phyloP scores from a whole-genome alignment of 305 asterid genomes.

The Fraxinus albicans region DNA sequence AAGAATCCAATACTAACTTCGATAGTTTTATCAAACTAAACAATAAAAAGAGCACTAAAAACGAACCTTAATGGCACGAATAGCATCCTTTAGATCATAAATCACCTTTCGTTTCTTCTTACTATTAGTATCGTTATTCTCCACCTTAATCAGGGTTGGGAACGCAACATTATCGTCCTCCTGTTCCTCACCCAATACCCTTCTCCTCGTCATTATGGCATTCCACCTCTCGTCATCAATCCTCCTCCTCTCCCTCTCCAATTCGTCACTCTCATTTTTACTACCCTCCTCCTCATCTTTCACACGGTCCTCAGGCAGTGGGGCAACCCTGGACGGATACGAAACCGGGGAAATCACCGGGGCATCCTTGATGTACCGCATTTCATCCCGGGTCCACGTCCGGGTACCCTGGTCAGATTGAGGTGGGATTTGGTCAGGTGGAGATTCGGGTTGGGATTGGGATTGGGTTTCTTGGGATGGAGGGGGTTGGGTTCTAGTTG shows the following conservation, averaged over 20 bases:
- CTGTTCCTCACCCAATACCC: conserved; percentile 38
- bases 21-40: conserved; percentile 4
- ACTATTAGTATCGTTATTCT: conserved; percentile 32
- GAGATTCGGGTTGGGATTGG: conserved; percentile 17
- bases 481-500: conserved; percentile 49
- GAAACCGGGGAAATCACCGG: conserved; percentile 61
- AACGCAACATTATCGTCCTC: conserved; percentile 58
- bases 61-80: conserved; percentile 79
- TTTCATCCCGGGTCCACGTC: conserved; percentile 69
- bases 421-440: conserved; percentile 22
- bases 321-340: conserved; percentile 70
- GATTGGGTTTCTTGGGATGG: conserved; percentile 27
- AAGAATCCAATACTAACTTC: conserved; percentile 3
- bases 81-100: conserved; percentile 92
- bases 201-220: conserved; percentile 34
- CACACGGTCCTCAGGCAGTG: conserved; percentile 73
- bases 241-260: conserved; percentile 46
- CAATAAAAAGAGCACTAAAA: conserved; percentile 12
- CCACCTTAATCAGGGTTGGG: conserved; percentile 62
- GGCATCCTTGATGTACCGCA: conserved; percentile 72
- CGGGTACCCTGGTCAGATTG: conserved; percentile 23
- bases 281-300: conserved; percentile 27
- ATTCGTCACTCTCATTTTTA: conserved; percentile 38
- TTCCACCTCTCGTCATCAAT: conserved; percentile 37
- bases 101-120: conserved; percentile 57